Conservation (phyloP, 2,329 filamentous ascomycete genomes). For the Bipolaris oryzae region DNA sequence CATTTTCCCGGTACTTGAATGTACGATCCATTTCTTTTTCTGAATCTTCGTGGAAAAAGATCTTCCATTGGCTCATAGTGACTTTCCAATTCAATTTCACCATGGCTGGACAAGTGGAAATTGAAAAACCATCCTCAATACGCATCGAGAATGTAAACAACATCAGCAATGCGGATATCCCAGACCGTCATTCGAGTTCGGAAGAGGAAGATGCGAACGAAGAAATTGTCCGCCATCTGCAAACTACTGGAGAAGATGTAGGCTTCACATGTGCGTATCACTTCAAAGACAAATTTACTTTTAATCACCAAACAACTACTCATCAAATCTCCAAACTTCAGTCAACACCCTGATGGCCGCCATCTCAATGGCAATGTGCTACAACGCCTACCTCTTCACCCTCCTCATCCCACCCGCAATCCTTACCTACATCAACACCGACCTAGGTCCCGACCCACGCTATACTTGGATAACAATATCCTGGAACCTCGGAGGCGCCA, state of each 20-base stretch:
- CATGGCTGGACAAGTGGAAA: conserved; percentile 9
- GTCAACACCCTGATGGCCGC: conserved; percentile 34
- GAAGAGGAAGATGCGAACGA: conserved; percentile 30
- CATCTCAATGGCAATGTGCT: conserved; percentile 37
- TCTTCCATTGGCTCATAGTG: background rate
- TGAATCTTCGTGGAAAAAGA: too few relatives aligned
- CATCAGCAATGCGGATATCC: conserved; percentile 13
- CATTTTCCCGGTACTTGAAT: background rate
- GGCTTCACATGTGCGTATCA: conserved; percentile 30
- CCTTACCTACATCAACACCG: conserved; percentile 42
- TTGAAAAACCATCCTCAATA: conserved; percentile 19
- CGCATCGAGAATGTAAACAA: conserved; percentile 29
- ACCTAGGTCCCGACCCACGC: conserved; percentile 39
- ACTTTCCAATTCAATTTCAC: background rate
- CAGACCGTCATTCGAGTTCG: conserved; percentile 11
- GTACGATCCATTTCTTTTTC: background rate
- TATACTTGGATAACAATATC: conserved; percentile 45
- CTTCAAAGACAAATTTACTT: background rate
- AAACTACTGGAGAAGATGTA: conserved; percentile 40
- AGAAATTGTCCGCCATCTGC: conserved; percentile 36
- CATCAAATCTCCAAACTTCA: background rate
- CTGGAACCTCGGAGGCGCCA: conserved; percentile 42
- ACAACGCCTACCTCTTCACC: conserved; percentile 44
- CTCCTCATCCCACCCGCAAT: conserved; percentile 42
- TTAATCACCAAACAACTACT: too few relatives aligned